Base-by-base conservation (phyloP, 495 filamentous ascomycete species). In the Aspergillus diversus region DNA sequence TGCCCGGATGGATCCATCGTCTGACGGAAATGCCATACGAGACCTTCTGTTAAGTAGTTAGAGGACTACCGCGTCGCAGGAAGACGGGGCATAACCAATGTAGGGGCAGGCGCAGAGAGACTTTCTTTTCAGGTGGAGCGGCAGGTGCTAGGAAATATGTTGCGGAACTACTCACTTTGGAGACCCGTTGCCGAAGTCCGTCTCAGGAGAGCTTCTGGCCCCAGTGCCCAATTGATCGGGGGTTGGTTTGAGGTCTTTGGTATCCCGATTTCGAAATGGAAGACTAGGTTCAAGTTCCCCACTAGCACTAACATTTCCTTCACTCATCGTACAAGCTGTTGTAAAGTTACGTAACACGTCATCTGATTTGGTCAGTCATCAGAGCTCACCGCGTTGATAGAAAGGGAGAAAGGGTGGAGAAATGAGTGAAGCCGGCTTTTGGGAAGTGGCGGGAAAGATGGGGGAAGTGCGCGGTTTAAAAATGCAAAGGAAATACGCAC, bases 241-340 rank as follows among this genome's bases (percentile, higher is more conserved):
- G 7, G 11, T 0, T 53, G 37, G 31, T 9, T 17, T 49, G 16
- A 17, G 35, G 53, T 57, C 48, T 33, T 49, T 31, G 34, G 21
- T 57, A 42, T 61, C 60, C 53, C 65, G 63, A 34, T 55, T 50
- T 37, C 60, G 65, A 57, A 63, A 53, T 59, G 68, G 63, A 55
- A 61, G 63, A 50, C 12, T 43, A 43, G 39, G 39, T 43, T 43
- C 37, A 27, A 62, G 27, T 21, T 63, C 64, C 59, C 33, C 60
- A 57, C 63, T 55, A 63, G 55, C 59, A 57, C 34, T 63, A 66
- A 17, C 51, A 63, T 58, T 63, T 54, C 60, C 63, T 48, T 65
- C 68, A 54, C 57, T 70, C 68, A 70, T 70, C 32, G 68, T 70
- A 57, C 51, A 52, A 16, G 47, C 13, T 59, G 63, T n/a, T 57